phyloP scores from a whole-genome alignment of 768 basidiomycete genomes.

The Hydnomerulius pinastri region DNA sequence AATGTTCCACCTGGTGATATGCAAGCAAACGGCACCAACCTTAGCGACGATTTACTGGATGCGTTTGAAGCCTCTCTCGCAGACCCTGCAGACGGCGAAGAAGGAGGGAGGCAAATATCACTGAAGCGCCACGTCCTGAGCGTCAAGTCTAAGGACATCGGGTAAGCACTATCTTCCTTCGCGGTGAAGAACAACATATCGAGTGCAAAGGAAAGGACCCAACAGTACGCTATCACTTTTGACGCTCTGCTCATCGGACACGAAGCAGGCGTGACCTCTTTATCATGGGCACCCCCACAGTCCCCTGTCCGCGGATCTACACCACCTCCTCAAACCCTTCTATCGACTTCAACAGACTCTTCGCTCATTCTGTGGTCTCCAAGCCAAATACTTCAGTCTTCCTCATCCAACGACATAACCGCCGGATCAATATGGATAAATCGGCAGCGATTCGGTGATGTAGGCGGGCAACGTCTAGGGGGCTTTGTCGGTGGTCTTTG shows the following conservation, averaged over 20 bases:
- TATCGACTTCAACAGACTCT: conserved; percentile 95
- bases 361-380: conserved; percentile 96
- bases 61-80: conserved; percentile 83
- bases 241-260: conserved; percentile 97
- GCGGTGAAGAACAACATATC: conserved; percentile 22
- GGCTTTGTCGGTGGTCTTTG: conserved; percentile 93
- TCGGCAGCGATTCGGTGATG: conserved; percentile 87
- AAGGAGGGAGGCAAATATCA: conserved; percentile 84
- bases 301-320: conserved; percentile 13
- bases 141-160: conserved; percentile 47
- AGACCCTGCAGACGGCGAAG: conserved; percentile 69
- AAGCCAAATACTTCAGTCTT: conserved; percentile 46
- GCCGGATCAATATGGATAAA: conserved; percentile 81
- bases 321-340: conserved; percentile 49
- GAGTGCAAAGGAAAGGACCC: conserved; percentile 31
- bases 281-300: conserved; percentile 72
- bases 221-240: conserved; percentile 79
- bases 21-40: conserved; percentile 26
- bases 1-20: conserved; percentile 2
- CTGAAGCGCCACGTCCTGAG: conserved; percentile 82
- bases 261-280: conserved; percentile 86
- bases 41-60: conserved; percentile 79
- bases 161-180: conserved; percentile 21
- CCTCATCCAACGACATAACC: conserved; percentile 40
- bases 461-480: conserved; percentile 87